Base-by-base conservation (phyloP, 768 basidiomycete species). In the Suillus brevipes region DNA sequence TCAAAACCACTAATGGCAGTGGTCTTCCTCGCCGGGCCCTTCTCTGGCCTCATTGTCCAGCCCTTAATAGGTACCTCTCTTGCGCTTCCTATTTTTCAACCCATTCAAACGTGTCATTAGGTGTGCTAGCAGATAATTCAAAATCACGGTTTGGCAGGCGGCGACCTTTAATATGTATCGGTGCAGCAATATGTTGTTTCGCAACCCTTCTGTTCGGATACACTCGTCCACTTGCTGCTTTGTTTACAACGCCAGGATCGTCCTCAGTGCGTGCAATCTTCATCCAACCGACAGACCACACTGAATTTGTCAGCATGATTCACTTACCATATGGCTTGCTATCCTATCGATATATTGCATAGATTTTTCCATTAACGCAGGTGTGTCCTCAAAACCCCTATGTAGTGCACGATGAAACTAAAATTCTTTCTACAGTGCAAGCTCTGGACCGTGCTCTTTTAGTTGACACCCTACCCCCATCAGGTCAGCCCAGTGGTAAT, bases 1-100 rank as follows among this genome's bases (percentile, higher is more conserved):
- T 87, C 90, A 2, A 97, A 94, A 77, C 89, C 91, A 3, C 82
- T 84, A 66, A 94, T 97, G 87, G 90, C 95, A 0, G 82, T 94
- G 25, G 96, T 97, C 13, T 95, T 99, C 74, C 83, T 97, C 53
- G 96, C 96, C 2, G 96, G 95, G 0, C 96, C 94, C 2, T 79
- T 96, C 8, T 94, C 91, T 0, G 96, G 95, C 2, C 84, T 99
- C 25, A 81, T 98, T 55, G 91, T 97, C 68, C 96, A 98, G 72
- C 97, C 95, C 1, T 74, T 96, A 50, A 93, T 97, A 69, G 92
- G 94, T 86, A 66, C 47, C 49, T 66, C 73, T 61, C 65, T 16
- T 6, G 23, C 12, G 12, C 28, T 42, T 28, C 25, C 18, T 13
- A 28, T 28, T 28, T 18, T 38, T 25, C 9, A 18, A 7, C 9